Percentiles rank a stretch among this genome's conserved stretches.
These are phyloP conservation scores for Actinomortierella wolfii DNA, from an alignment of 371 early-diverging fungal species.

Conservation along the genomic window DNA sequence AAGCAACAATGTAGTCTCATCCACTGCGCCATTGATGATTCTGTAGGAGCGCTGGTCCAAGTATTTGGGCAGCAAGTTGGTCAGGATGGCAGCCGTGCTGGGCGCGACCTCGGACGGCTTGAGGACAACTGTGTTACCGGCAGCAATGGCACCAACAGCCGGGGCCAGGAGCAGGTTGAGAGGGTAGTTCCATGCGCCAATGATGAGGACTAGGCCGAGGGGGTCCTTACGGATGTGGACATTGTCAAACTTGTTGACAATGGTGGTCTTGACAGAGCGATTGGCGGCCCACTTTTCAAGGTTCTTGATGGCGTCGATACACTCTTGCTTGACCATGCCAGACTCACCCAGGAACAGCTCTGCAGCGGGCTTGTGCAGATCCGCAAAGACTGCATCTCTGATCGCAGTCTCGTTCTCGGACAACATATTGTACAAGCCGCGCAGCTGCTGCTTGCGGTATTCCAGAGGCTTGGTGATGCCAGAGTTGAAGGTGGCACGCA, in stretches of 20 bases:
- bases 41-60: conserved; percentile 66
- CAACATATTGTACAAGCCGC: conserved; percentile 61
- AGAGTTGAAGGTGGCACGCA: conserved; percentile 57
- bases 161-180: conserved; percentile 77
- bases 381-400: conserved; percentile 70
- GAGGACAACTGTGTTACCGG: conserved; percentile 85
- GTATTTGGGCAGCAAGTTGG: conserved; percentile 65
- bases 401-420: conserved; percentile 69
- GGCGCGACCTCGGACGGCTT: conserved; percentile 91
- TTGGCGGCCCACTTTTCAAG: conserved; percentile 61
- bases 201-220: conserved; percentile 72
- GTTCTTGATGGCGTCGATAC: conserved; percentile 60
- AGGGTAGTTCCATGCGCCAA: conserved; percentile 90
- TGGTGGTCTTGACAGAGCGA: conserved; percentile 28
- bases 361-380: conserved; percentile 63
- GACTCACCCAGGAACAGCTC: conserved; percentile 68
- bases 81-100: conserved; percentile 63
- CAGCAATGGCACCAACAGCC: conserved; percentile 86
- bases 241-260: conserved; percentile 47
- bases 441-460: conserved; percentile 80
- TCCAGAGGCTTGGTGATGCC: conserved; percentile 61
- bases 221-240: conserved; percentile 57
- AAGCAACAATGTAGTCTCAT: conserved; percentile 73
- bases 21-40: conserved; percentile 77
- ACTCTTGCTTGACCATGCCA: conserved; percentile 66